Evolutionary conservation across 2,329 filamentous ascomycete species (phyloP).

Genomic region (Penicillium sp.): DNA sequence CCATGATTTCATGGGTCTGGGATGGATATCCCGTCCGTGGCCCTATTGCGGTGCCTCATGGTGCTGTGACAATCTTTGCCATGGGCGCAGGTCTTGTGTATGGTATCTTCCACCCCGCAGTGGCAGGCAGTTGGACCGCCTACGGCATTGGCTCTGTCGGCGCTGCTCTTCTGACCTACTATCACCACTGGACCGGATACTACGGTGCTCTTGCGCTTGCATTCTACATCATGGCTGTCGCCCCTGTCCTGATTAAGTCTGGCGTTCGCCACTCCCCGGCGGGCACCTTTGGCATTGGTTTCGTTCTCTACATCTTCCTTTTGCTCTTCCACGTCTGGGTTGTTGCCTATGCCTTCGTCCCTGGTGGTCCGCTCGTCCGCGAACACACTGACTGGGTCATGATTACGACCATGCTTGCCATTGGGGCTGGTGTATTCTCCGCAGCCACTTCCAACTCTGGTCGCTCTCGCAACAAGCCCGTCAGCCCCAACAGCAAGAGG

Average conservation of each 20-base stretch:
- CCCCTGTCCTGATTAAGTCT: slow-evolving; percentile 71
- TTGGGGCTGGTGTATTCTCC: slow-evolving; percentile 82
- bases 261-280: slow-evolving; percentile 76
- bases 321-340: slow-evolving; percentile 99
- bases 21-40: slow-evolving; percentile 90
- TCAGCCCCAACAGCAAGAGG: slow-evolving; percentile 44
- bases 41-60: slow-evolving; percentile 85
- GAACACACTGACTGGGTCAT: slow-evolving; percentile 97
- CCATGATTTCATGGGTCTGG: slow-evolving; percentile 99
- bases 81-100: slow-evolving; percentile 81
- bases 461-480: slow-evolving; percentile 38
- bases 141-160: slow-evolving; percentile 77
- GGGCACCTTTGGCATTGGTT: slow-evolving; percentile 80
- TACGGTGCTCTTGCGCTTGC: slow-evolving; percentile 76
- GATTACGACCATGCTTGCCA: slow-evolving; percentile 76
- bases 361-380: slow-evolving; percentile 85
- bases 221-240: slow-evolving; percentile 77
- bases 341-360: slow-evolving; percentile 96
- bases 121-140: slow-evolving; percentile 75
- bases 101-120: slow-evolving; percentile 69
- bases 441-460: slow-evolving; percentile 55
- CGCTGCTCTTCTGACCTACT: slow-evolving; percentile 73
- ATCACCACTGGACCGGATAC: slow-evolving; percentile 83
- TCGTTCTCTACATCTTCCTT: slow-evolving; percentile 88
- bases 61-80: slow-evolving; percentile 77